phyloP scores from a whole-genome alignment of 2,329 filamentous ascomycete genomes.

The Verticillium nubilum region DNA sequence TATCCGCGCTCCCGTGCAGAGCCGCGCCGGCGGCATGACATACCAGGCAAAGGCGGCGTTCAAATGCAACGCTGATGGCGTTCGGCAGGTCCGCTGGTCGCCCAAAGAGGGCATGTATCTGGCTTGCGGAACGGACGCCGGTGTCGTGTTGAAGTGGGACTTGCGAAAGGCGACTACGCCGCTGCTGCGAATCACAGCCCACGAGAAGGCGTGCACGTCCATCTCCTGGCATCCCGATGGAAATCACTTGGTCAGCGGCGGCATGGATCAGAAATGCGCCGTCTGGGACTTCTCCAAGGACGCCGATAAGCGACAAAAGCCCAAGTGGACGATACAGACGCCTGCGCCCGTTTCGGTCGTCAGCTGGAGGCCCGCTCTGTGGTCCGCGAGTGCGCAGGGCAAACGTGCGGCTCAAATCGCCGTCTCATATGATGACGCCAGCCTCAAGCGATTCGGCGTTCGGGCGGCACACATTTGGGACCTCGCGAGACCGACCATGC shows the following conservation, averaged over 20 bases:
- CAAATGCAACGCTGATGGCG: conserved; percentile 48
- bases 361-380: conserved; percentile 59
- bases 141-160: conserved; percentile 60
- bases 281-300: conserved; percentile 60
- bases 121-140: conserved; percentile 59
- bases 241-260: conserved; percentile 58
- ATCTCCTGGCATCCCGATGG: conserved; percentile 66
- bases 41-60: conserved; percentile 37
- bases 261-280: conserved; percentile 55
- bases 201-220: conserved; percentile 53
- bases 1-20: conserved; percentile 41
- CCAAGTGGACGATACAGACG: conserved; percentile 55
- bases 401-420: conserved; percentile 57
- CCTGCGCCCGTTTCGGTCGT: conserved; percentile 55
- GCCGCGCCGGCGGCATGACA: conserved; percentile 41
- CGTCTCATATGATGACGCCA: conserved; percentile 55
- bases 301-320: conserved; percentile 59
- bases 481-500: conserved; percentile 60
- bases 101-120: conserved; percentile 56
- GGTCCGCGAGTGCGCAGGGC: conserved; percentile 59
- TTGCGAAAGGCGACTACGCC: conserved; percentile 48
- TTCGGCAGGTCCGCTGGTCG: conserved; percentile 61
- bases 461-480: conserved; percentile 63
- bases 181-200: conserved; percentile 53
- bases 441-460: conserved; percentile 47